These are phyloP conservation scores for Entophlyctis helioformis DNA, from an alignment of 192 early-diverging fungal genomes.

Conservation along the genomic window DNA sequence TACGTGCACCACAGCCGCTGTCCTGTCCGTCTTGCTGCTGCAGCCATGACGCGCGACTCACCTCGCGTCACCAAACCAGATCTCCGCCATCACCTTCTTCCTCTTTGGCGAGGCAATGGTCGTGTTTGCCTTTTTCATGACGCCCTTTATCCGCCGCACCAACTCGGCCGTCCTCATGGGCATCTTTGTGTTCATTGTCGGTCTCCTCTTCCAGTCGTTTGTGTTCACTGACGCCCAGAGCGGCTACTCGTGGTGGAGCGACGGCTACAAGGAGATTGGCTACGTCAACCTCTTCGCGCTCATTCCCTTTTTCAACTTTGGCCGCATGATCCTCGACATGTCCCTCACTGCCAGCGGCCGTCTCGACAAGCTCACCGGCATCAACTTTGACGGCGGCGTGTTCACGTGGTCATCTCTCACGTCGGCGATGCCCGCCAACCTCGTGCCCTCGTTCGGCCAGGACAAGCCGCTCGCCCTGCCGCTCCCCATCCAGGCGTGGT, in stretches of 20 bases:
- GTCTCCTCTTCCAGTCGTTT: constrained; percentile 42
- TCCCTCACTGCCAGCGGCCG: constrained; percentile 6
- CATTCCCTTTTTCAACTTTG: constrained; percentile 25
- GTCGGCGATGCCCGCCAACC: constrained; percentile 25
- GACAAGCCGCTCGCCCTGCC: constrained; percentile 26
- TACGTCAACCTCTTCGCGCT: constrained; percentile 35
- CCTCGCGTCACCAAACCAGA: no score
- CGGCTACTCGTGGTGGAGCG: constrained; percentile 23
- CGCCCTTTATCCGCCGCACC: constrained; percentile 38
- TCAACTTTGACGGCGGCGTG: constrained; percentile 34
- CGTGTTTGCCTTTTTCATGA: constrained; percentile 41
- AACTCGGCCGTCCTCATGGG: constrained; percentile 42
- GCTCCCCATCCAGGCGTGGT: constrained; percentile 33
- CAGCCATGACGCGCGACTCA: no score
- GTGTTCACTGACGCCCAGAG: constrained; percentile 12
- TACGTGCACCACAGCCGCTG: no score
- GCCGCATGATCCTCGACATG: constrained; percentile 43
- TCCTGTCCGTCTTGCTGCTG: no score
- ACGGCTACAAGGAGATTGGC: constrained; percentile 24
- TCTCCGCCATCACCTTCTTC: constrained; percentile 33
- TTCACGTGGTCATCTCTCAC: constrained; percentile 30
- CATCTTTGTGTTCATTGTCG: constrained; percentile 58
- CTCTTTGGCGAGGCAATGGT: constrained; percentile 53
- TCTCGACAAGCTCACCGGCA: constrained; percentile 13
- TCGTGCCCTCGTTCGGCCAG: constrained; percentile 19